Percentiles rank a stretch among this genome's conserved stretches.
phyloP scores from a whole-genome alignment of 352 stramenopile species.

The Phytophthora ramorum region DNA sequence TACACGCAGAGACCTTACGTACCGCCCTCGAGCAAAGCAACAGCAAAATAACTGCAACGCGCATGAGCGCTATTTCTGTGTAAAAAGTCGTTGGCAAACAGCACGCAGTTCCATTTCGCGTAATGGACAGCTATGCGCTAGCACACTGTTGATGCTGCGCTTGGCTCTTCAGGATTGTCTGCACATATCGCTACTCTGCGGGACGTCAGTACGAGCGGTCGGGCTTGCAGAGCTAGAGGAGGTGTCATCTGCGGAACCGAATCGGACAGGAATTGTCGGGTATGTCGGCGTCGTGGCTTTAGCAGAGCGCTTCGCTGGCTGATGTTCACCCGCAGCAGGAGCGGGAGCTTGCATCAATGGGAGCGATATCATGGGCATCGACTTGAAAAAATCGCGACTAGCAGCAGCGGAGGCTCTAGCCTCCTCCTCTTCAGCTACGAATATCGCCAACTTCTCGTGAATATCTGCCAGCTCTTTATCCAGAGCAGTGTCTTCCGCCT shows the following conservation, averaged over 20 bases:
- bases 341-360: constrained; percentile 39
- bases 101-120: constrained; percentile 10
- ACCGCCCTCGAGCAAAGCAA: background rate
- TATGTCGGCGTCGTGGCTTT: constrained; percentile 15
- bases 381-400: constrained; percentile 53
- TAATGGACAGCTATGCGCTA: constrained; percentile 18
- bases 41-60: constrained; percentile 3
- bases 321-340: constrained; percentile 20
- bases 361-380: constrained; percentile 43
- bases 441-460: constrained; percentile 29
- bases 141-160: background rate
- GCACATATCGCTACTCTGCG: constrained; percentile 29
- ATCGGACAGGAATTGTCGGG: constrained; percentile 14
- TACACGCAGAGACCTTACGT: background rate
- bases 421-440: constrained; percentile 33
- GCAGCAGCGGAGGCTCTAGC: constrained; percentile 25
- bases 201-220: constrained; percentile 9
- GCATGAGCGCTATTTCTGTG: constrained; percentile 20
- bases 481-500: constrained; percentile 38
- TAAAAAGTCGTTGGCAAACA: constrained; percentile 11
- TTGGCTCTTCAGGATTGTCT: constrained; percentile 30
- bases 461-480: constrained; percentile 38
- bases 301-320: constrained; percentile 20
- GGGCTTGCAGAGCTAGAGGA: constrained; percentile 37
- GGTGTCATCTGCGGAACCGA: constrained; percentile 31